Evolutionary conservation across 1,284 basidiomycete species (phyloP).

Genomic region (Heterobasidion parviporum): DNA sequence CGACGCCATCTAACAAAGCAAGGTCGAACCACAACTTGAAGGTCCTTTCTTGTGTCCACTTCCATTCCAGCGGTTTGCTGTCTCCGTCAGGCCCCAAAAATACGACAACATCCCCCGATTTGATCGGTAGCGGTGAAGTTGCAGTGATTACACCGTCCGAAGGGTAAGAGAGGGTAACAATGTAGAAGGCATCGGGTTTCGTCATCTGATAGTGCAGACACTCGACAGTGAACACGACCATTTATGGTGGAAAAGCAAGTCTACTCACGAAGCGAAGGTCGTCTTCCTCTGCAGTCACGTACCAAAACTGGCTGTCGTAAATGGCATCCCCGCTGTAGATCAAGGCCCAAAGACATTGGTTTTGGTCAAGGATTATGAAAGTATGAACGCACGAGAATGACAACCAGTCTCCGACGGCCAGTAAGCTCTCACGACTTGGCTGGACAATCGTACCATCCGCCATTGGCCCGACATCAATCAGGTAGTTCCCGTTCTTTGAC

Average conservation of each 20-base stretch:
- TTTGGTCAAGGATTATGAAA: not conserved
- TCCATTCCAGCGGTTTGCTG: slow-evolving; percentile 13
- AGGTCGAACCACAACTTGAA: slow-evolving; percentile 7
- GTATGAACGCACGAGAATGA: not conserved
- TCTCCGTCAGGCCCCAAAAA: slow-evolving; percentile 25
- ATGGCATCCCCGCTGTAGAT: not conserved
- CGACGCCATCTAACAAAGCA: slow-evolving; percentile 6
- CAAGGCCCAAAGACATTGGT: not conserved
- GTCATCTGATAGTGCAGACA: slow-evolving; percentile 14
- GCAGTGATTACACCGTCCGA: slow-evolving; percentile 23
- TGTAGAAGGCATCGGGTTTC: slow-evolving; percentile 40
- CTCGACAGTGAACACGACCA: no score
- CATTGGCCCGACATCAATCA: not conserved
- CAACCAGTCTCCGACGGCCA: not conserved
- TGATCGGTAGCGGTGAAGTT: slow-evolving; percentile 37
- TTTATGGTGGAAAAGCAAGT: not conserved
- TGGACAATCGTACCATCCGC: not conserved
- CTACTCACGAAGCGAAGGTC: not conserved
- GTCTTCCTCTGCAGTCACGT: not conserved
- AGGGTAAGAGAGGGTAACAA: slow-evolving; percentile 36
- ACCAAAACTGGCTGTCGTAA: not conserved
- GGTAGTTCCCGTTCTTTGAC: not conserved
- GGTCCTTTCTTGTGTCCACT: slow-evolving; percentile 3
- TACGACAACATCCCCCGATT: slow-evolving; percentile 32
- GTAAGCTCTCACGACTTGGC: not conserved